Conservation (phyloP, 306 rosid genomes). For the Sphenostylis stenocarpa region DNA sequence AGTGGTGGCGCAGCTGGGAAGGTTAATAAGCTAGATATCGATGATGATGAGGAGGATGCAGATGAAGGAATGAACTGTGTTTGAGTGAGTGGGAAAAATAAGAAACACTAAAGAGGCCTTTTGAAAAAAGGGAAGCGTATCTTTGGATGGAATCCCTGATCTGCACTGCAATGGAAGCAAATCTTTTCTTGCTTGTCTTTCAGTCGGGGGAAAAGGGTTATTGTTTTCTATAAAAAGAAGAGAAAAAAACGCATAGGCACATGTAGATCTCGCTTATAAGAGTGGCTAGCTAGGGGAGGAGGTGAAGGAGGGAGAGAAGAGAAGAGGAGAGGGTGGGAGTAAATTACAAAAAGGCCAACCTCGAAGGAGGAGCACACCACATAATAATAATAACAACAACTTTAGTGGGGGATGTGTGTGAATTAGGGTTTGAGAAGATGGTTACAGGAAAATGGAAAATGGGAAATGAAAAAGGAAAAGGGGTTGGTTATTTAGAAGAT, state of each 20-base stretch:
- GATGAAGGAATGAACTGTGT: not conserved
- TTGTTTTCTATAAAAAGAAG: conserved; percentile 57
- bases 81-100: not conserved
- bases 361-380: conserved; percentile 16
- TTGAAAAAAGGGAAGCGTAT: conserved; percentile 27
- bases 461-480: conserved; percentile 17
- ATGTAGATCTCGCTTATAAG: conserved; percentile 45
- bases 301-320: conserved; percentile 14
- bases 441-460: not conserved
- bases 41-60: not conserved
- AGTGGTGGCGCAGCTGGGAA: conserved; percentile 22
- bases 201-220: conserved; percentile 42
- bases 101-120: not conserved
- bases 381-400: not conserved
- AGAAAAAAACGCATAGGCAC: conserved; percentile 27
- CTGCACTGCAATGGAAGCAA: conserved; percentile 55
- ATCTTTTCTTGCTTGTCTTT: conserved; percentile 62
- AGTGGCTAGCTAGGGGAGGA: conserved; percentile 26
- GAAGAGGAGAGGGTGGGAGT: conserved; percentile 5
- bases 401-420: not conserved
- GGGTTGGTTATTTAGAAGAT: conserved; percentile 31
- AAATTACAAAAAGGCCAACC: conserved; percentile 39
- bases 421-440: conserved; percentile 52
- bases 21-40: not conserved
- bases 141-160: conserved; percentile 50